These are phyloP conservation scores for Nemophila menziesii DNA, from an alignment of 257 asterid species.

Conservation along the genomic window DNA sequence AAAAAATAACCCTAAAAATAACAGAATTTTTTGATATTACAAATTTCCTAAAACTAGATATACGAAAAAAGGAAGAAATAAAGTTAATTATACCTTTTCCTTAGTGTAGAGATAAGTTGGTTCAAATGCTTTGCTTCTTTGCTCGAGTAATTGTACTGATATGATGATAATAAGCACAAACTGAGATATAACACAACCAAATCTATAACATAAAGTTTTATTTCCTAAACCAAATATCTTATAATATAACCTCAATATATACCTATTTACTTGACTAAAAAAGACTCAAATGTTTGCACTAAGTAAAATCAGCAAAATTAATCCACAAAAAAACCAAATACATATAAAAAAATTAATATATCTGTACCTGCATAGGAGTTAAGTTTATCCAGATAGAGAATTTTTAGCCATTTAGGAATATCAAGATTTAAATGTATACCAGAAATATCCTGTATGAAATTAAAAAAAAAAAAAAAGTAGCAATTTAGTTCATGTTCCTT, in stretches of 20 bases:
- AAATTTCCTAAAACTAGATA: not conserved
- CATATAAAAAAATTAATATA: too few relatives aligned
- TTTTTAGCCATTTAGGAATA: conserved; percentile 71
- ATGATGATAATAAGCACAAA: conserved; percentile 25
- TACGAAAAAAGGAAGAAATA: conserved; percentile 3
- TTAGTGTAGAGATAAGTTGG: conserved; percentile 77
- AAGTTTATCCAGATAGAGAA: conserved; percentile 62
- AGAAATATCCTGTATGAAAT: conserved; percentile 66
- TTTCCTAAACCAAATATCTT: not conserved
- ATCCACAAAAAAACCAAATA: not conserved
- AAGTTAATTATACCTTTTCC: conserved; percentile 56
- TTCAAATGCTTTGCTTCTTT: conserved; percentile 78
- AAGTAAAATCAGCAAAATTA: not conserved
- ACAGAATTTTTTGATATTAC: conserved; percentile 4
- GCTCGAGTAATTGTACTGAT: conserved; percentile 94
- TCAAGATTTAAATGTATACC: conserved; percentile 87
- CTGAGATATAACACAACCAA: conserved; percentile 10
- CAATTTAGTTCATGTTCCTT: not conserved
- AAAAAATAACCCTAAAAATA: conserved; percentile 69
- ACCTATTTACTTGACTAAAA: not conserved
- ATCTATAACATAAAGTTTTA: not conserved
- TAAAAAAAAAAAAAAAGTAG: too few relatives aligned
- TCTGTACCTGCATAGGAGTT: conserved; percentile 89
- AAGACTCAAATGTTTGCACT: not conserved
- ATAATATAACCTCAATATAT: not conserved